Conservation (phyloP, 2,329 filamentous ascomycete species). For the Ophiocordyceps sinensis region DNA sequence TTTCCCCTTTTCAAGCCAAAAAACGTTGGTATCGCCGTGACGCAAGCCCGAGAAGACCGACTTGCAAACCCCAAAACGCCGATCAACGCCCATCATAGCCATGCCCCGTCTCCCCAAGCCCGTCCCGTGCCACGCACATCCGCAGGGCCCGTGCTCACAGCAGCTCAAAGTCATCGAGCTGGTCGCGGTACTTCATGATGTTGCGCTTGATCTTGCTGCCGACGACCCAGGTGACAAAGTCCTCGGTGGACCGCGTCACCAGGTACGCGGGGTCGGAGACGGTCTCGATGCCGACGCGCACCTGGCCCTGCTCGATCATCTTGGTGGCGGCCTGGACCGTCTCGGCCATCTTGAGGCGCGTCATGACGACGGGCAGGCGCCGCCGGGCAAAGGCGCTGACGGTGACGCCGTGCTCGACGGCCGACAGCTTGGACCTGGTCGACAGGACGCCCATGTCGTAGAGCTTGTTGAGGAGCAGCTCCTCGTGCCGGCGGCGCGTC, state of each 20-base stretch:
- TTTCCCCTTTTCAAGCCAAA: too few species aligned
- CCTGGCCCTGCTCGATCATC: conserved; percentile 88
- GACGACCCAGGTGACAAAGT: conserved; percentile 93
- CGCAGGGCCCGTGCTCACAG: too few species aligned
- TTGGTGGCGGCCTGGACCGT: conserved; percentile 72
- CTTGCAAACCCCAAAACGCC: too few species aligned
- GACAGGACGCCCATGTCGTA: conserved; percentile 82
- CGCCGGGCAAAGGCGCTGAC: conserved; percentile 80
- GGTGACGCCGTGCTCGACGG: conserved; percentile 77
- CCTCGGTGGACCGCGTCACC: conserved; percentile 80
- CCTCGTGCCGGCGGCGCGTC: conserved; percentile 70
- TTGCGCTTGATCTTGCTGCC: conserved; percentile 95
- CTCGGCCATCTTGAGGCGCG: conserved; percentile 79
- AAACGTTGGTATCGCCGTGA: too few species aligned
- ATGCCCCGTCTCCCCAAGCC: not conserved
- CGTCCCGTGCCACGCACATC: not conserved
- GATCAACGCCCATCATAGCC: not conserved
- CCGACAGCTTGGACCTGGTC: conserved; percentile 60
- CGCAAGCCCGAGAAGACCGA: too few species aligned
- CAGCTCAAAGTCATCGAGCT: conserved; percentile 91
- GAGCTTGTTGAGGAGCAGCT: conserved; percentile 78
- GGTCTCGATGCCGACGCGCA: conserved; percentile 79
- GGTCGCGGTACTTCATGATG: conserved; percentile 88
- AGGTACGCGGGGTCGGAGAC: conserved; percentile 82
- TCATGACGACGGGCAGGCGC: conserved; percentile 81